Evolutionary conservation across 768 basidiomycete genomes (phyloP), one percentile per base, ranked within the genome.

Genomic region (Pleurotus giganteus): DNA sequence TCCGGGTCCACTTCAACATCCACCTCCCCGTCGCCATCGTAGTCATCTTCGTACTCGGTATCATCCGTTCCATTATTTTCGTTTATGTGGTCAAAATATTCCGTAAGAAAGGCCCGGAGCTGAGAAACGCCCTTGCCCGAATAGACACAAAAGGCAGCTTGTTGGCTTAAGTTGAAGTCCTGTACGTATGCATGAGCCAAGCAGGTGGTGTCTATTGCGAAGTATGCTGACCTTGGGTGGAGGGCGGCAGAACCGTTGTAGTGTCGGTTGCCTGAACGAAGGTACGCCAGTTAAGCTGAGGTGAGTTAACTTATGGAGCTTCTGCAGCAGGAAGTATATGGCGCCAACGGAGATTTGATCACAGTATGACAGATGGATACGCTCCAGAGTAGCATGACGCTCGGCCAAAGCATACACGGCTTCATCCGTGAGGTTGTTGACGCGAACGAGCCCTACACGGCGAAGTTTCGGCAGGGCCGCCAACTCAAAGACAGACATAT

Each of bases 231-330:
- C 94, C 64, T 82, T 76, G 12, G 97, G 97, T 19, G 94, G 88
- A 34, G 85, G 79, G 34, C 96, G 82, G 69, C 97, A 97, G 66
- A 92, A 98, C 59, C 83, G 80, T 67, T 98, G 94, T 54, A 97
- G 68, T 60, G 94, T 93, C 27, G 80, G 76, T 62, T 89, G 82
- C 47, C 88, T 83, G 75, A 99, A 98, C 4, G 93, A 85, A 7
- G 87, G 86, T 28, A 99, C 89, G n/a, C 95, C 97, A n/a, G 97
- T 98, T 58, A 99, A 71, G 69, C 94, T 96, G 44, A 99, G 79
- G 73, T 99, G 97, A 1, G 93, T 97, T 27, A 99, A 75, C 61
- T 91, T 90, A 65, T 85, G 85, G n/a, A 98, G 79, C 64, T 88
- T 87, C 65, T 89, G 86, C 39, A 99, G 80, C 42, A 99, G 80